Evolutionary conservation across 768 basidiomycete species (phyloP), one percentile per base, ranked within the genome.

Genomic region (Crassisporium funariophilum): DNA sequence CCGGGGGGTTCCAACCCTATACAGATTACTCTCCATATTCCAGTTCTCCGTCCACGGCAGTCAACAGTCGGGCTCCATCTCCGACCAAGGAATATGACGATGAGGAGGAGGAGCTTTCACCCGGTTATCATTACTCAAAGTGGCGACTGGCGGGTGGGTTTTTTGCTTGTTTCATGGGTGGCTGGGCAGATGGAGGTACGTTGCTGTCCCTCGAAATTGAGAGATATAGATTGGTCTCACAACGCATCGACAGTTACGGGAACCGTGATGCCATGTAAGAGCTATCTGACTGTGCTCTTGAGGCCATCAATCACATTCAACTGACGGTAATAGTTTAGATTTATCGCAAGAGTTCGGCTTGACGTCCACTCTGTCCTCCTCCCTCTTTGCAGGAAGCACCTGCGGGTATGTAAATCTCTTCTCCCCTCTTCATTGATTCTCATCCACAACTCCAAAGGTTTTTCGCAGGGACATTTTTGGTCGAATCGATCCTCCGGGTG

Each of bases 211-310:
- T 41, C 20, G 23, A 29, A 4, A 20, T 2, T 35, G 10, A 36
- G 27, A 21, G n/a, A n/a, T n/a, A n/a, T n/a, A n/a, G n/a, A n/a
- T n/a, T n/a, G n/a, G n/a, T n/a, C n/a, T n/a, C n/a, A n/a, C n/a
- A n/a, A n/a, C n/a, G n/a, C 17, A 36, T 10, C 36, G 19, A 7
- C 48, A 82, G 81, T 80, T 10, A 81, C 79, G 12, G 81, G 77
- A 4, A 77, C 79, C 2, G 70, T 81, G 2, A 62, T 82, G 29
- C 80, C 81, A 11, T 72, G 79, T 79, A 52, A 29, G 73, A 57
- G 12, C 12, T 19, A 33, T 3, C 23, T 37, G 27, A 15, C 11
- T 35, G 41, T 43, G 24, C 5, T 12, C 4, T 25, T 24, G 10
- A n/a, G 29, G 24, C 25, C 29, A 44, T 36, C n/a, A 33, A 12